Base-by-base conservation (phyloP, 2,329 filamentous ascomycete genomes). In the Magnaporthiopsis rhizophila region DNA sequence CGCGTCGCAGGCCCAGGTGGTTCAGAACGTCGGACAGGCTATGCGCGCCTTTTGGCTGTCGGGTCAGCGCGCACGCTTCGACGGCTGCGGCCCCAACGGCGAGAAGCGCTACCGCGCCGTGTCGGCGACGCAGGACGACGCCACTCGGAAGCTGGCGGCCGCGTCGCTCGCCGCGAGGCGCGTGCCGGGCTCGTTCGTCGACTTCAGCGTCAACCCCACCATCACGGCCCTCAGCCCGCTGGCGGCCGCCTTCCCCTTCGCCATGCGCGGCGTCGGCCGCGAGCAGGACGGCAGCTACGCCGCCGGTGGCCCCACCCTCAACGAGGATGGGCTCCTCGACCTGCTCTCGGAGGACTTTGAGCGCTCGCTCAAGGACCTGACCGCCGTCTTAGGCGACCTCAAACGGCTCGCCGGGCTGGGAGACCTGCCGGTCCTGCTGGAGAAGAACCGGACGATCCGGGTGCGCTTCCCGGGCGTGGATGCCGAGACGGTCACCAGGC, bases 381-480 rank as follows among this genome's bases (percentile, higher is more conserved):
- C 90, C 2, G 85, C 86, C 7, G 84, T 94, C 1, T 83, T 95
- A 71, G 89, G 89, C 62, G 95, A 99, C 71, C 80, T 99, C 8
- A 89, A 91, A 71, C 86, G 86, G 50, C 80, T 99, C 1, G 85
- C 92, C 0, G 78, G 81, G 0, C 76, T 98, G 1, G 95, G 95
- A 1, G 92, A 97, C 72, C 78, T 99, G 26, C 92, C 94, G 0
- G 86, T 98, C 45, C 82, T 86, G 0, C 82, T 97, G 63, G 86
- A 91, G 69, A 80, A 83, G 45, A 86, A 86, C 5, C 26, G 56
- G 2, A 83, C 85, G 0, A 78, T 97, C 4, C 87, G 92, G 45
- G 87, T 98, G 2, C 89, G 92, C 36, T 98, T 99, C 72, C 92
- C 93, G 0, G 95, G 95, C 3, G 93, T 95, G 67, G 94, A 98